A percentile compares a stretch with the other conserved stretches of the same genome.
Evolutionary conservation across 495 filamentous ascomycete genomes (phyloP).

Genomic region (Parathielavia appendiculata): DNA sequence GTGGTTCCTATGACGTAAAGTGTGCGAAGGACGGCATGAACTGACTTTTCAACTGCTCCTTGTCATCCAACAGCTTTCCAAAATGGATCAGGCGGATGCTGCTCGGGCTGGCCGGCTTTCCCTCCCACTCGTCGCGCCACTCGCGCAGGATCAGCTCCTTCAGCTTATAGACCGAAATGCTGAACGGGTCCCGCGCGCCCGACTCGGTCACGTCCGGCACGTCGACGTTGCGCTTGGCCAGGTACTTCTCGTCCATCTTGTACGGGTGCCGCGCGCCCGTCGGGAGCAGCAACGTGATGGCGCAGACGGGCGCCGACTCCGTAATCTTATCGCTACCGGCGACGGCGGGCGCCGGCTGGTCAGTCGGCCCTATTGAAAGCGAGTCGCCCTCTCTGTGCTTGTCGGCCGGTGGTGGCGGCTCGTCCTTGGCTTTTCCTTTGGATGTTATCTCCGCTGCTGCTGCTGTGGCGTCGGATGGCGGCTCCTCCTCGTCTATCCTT

Average conservation of each 20-base stretch:
- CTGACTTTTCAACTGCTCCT: constrained; percentile 60
- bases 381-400: constrained; percentile 32
- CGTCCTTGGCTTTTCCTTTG: constrained; percentile 36
- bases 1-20: neutral
- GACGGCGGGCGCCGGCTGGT: constrained; percentile 19
- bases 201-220: constrained; percentile 55
- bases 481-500: constrained; percentile 36
- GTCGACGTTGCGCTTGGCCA: constrained; percentile 68
- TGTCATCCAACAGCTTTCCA: constrained; percentile 83
- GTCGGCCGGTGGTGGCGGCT: constrained; percentile 24
- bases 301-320: constrained; percentile 26
- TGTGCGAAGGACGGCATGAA: neutral
- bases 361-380: constrained; percentile 42
- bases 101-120: constrained; percentile 72
- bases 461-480: constrained; percentile 20
- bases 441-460: constrained; percentile 21
- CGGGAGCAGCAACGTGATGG: constrained; percentile 70
- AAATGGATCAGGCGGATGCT: constrained; percentile 85
- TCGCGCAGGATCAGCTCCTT: constrained; percentile 89
- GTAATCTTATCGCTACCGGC: constrained; percentile 2
- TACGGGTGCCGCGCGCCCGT: constrained; percentile 81
- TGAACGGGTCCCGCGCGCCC: constrained; percentile 67
- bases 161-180: constrained; percentile 82
- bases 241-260: constrained; percentile 79
- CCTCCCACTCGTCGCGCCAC: constrained; percentile 88